A percentile compares a stretch with the other conserved stretches of the same genome.
Conservation (phyloP, 2,329 filamentous ascomycete genomes). For the Colletotrichum chrysophilum region DNA sequence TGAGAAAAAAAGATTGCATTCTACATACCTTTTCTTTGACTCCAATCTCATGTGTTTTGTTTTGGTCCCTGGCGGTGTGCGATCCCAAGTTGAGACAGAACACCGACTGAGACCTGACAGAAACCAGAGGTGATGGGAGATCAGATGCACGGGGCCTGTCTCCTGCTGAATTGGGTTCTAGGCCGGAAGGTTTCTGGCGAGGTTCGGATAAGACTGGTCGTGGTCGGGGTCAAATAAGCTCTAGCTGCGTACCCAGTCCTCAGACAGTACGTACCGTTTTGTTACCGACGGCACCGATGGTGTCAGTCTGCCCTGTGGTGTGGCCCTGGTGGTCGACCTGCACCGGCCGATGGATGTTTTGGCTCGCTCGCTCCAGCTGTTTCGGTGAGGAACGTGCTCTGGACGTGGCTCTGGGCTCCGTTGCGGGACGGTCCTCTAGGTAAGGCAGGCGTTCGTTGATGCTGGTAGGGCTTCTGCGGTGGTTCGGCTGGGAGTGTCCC, state of each 20-base stretch:
- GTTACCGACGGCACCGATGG: background rate
- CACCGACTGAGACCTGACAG: slow-evolving; percentile 6
- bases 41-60: background rate
- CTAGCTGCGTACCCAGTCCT: background rate
- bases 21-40: background rate
- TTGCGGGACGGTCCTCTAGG: slow-evolving; percentile 11
- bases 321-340: background rate
- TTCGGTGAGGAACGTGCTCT: slow-evolving; percentile 17
- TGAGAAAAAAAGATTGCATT: background rate
- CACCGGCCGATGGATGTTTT: background rate
- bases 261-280: background rate
- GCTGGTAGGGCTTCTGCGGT: background rate
- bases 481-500: background rate
- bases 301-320: background rate
- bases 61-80: background rate
- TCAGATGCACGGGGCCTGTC: background rate
- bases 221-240: background rate
- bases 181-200: background rate
- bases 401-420: slow-evolving; percentile 8
- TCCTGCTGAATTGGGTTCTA: background rate
- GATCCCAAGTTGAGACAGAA: background rate
- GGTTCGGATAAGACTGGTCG: background rate
- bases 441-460: background rate
- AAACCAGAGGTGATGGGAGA: background rate
- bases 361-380: background rate